A percentile compares a stretch with the other conserved stretches of the same genome.
Evolutionary conservation across 176 grass and related monocot species (phyloP).

Genomic region (Paspalum vaginatum): DNA sequence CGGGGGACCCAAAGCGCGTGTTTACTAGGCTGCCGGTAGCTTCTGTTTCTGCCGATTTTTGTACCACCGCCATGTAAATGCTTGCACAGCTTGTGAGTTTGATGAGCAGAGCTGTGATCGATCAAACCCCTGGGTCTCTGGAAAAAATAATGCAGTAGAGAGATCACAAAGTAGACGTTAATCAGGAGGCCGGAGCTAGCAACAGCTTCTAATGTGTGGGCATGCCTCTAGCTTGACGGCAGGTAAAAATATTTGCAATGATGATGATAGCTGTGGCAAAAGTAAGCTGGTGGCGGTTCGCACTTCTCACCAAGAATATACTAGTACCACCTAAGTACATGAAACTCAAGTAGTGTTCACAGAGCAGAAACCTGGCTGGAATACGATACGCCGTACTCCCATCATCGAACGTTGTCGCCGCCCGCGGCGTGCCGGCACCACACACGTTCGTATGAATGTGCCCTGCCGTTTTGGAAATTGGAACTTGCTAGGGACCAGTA

Average conservation of each 20-base stretch:
- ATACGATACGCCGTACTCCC: neutral
- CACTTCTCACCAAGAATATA: neutral
- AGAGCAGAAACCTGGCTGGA: neutral
- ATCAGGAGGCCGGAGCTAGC: neutral
- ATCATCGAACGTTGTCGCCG: neutral
- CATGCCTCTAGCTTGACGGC: neutral
- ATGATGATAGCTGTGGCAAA: constrained; percentile 24
- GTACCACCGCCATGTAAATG: constrained; percentile 13
- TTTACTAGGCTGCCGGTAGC: neutral
- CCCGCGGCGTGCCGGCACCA: neutral
- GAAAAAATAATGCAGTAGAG: constrained; percentile 13
- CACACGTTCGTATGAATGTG: neutral
- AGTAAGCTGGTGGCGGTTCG: neutral
- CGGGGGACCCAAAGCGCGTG: neutral
- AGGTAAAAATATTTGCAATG: neutral
- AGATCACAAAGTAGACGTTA: constrained; percentile 18
- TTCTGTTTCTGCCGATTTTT: constrained; percentile 7
- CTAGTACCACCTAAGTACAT: neutral
- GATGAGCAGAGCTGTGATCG: constrained; percentile 11
- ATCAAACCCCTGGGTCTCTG: neutral
- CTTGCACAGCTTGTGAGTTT: constrained; percentile 24
- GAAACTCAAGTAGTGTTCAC: neutral
- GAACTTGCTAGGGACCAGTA: constrained; percentile 8
- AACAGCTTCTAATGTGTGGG: neutral
- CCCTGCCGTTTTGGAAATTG: neutral